A percentile compares a stretch with the other conserved stretches of the same genome.
Conservation (phyloP, 139 green algal species). For the Haematococcus sp. region DNA sequence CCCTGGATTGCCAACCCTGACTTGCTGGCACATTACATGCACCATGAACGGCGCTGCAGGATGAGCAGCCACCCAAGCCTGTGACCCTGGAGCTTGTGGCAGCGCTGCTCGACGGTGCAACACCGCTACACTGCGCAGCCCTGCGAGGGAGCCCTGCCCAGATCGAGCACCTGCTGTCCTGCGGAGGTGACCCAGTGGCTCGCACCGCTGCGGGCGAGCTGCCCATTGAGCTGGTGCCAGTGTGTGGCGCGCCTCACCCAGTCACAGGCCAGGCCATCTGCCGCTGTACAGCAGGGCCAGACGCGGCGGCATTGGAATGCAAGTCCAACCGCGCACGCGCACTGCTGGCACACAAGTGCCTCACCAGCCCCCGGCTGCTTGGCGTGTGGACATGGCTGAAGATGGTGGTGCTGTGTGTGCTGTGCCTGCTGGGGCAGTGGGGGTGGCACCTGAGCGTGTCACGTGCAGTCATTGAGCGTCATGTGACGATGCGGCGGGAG, state of each 20-base stretch:
- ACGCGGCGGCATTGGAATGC: slow-evolving; percentile 58
- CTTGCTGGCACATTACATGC: too few relatives aligned
- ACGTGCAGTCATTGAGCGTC: slow-evolving; percentile 38
- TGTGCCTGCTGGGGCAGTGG: slow-evolving; percentile 61
- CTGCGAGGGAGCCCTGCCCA: slow-evolving; percentile 65
- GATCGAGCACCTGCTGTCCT: slow-evolving; percentile 72
- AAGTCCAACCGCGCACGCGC: slow-evolving; percentile 55
- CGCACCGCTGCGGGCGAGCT: slow-evolving; percentile 65
- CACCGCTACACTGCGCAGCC: slow-evolving; percentile 75
- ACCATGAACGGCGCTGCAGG: too few relatives aligned
- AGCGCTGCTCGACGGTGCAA: slow-evolving; percentile 68
- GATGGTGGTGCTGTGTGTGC: slow-evolving; percentile 56
- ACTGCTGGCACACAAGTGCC: slow-evolving; percentile 55
- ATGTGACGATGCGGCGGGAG: slow-evolving; percentile 33
- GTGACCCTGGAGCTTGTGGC: slow-evolving; percentile 40
- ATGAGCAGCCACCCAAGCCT: slow-evolving; percentile 10
- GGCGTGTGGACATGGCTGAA: slow-evolving; percentile 40
- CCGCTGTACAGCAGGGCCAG: not conserved
- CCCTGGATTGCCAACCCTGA: too few relatives aligned
- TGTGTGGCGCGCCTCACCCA: slow-evolving; percentile 34
- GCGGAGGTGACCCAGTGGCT: slow-evolving; percentile 56
- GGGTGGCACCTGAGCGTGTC: slow-evolving; percentile 42
- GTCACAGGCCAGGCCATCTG: not conserved
- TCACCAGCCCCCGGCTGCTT: slow-evolving; percentile 31
- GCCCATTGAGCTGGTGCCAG: slow-evolving; percentile 65